phyloP scores from a whole-genome alignment of 1,139 yeast genomes.

The Neolecta irregularis region DNA sequence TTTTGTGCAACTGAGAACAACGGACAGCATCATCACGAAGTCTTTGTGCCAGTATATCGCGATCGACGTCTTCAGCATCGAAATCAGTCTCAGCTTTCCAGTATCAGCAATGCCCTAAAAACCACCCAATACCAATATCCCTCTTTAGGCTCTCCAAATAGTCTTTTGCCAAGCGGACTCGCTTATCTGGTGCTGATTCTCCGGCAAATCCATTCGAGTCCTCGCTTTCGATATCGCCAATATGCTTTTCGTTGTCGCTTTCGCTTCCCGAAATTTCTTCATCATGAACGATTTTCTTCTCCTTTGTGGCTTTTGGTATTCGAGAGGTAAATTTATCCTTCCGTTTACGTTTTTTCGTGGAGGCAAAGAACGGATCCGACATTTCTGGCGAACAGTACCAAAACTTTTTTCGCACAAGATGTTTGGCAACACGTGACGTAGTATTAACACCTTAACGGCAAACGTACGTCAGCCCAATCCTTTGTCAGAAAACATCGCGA shows the following conservation, averaged over 20 bases:
- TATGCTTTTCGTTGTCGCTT: conserved; percentile 18
- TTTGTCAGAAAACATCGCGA: neutral
- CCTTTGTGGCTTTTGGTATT: conserved; percentile 1
- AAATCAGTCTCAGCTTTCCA: conserved; percentile 41
- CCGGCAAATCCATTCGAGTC: conserved; percentile 12
- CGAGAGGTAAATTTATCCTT: conserved; percentile 4
- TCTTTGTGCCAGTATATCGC: conserved; percentile 67
- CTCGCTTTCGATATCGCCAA: conserved; percentile 17
- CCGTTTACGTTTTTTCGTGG: conserved; percentile 14
- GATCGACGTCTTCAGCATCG: conserved; percentile 84
- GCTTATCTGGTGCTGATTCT: conserved; percentile 83
- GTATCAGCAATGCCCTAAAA: conserved; percentile 8
- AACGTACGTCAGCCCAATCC: too few species aligned
- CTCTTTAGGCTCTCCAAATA: conserved; percentile 64
- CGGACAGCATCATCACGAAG: conserved; percentile 70
- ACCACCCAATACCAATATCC: conserved; percentile 32
- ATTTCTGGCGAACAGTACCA: too few species aligned
- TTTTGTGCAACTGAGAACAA: conserved; percentile 51
- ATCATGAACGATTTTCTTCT: conserved; percentile 8
- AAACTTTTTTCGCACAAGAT: too few species aligned
- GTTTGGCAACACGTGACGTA: too few species aligned
- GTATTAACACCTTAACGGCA: too few species aligned
- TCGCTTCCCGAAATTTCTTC: conserved; percentile 5
- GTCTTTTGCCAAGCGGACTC: conserved; percentile 87
- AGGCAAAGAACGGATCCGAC: conserved; percentile 17